Evolutionary conservation across 108 stramenopile species (phyloP).

Genomic region (Cyclotella cryptica): DNA sequence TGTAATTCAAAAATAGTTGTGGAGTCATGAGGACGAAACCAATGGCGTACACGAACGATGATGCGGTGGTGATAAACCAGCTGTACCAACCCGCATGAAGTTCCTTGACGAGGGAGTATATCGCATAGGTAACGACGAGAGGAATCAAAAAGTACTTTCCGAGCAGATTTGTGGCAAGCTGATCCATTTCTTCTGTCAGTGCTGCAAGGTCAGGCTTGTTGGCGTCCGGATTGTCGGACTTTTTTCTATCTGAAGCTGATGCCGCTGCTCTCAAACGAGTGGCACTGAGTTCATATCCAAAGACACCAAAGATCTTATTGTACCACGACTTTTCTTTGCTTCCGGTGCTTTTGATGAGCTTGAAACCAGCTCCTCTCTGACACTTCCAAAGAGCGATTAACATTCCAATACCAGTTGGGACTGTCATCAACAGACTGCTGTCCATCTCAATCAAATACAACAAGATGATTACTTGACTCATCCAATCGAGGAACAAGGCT

Average conservation of each 20-base stretch:
- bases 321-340: constrained; percentile 56
- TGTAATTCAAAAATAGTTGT: constrained; percentile 92
- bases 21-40: constrained; percentile 93
- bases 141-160: constrained; percentile 74
- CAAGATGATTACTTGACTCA: constrained; percentile 90
- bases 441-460: constrained; percentile 91
- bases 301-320: constrained; percentile 66
- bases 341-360: constrained; percentile 55
- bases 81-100: constrained; percentile 89
- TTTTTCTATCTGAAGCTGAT: constrained; percentile 10
- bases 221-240: constrained; percentile 10
- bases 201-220: constrained; percentile 61
- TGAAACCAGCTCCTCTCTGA: constrained; percentile 74
- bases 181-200: constrained; percentile 86
- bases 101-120: constrained; percentile 75
- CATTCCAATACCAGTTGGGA: constrained; percentile 83
- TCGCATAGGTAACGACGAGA: constrained; percentile 75
- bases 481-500: constrained; percentile 86
- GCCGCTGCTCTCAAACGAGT: constrained; percentile 60
- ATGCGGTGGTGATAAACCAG: constrained; percentile 90
- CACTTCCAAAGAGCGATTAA: constrained; percentile 89
- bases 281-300: constrained; percentile 79
- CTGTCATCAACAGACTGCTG: constrained; percentile 85
- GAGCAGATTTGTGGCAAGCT: constrained; percentile 78
- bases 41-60: constrained; percentile 83